phyloP scores from a whole-genome alignment of 345 rosid species.

The Eucalyptus polybractea region DNA sequence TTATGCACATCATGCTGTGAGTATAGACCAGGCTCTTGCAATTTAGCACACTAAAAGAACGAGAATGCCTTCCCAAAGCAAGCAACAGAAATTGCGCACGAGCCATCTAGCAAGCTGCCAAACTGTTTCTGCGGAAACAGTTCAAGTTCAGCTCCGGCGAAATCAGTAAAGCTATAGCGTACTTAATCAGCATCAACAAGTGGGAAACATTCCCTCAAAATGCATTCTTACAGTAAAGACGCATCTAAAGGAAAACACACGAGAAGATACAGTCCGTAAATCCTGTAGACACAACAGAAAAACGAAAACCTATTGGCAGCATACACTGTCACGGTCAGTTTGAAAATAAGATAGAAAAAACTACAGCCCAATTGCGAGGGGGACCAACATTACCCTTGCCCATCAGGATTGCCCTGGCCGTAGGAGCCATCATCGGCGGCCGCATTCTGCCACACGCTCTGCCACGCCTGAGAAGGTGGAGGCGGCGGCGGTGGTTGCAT shows the following conservation, averaged over 20 bases:
- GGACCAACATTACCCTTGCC: constrained; percentile 21
- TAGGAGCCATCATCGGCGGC: constrained; percentile 40
- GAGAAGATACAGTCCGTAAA: not conserved
- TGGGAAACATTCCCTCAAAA: not conserved
- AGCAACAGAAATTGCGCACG: not conserved
- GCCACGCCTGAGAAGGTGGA: constrained; percentile 97
- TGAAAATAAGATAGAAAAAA: not conserved
- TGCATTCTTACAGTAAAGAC: not conserved
- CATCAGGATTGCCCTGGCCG: constrained; percentile 64
- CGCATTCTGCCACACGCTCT: constrained; percentile 80
- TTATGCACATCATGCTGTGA: not conserved
- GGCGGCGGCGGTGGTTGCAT: constrained; percentile 41
- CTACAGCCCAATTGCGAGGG: not conserved
- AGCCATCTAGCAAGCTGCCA: not conserved
- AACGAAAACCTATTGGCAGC: not conserved
- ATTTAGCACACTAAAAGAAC: not conserved
- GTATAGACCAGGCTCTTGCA: not conserved
- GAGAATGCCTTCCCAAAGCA: not conserved
- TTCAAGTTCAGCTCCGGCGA: not conserved
- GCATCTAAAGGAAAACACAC: not conserved
- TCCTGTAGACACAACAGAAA: not conserved
- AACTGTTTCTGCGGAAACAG: not conserved
- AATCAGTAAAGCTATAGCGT: not conserved
- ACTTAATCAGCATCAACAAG: not conserved
- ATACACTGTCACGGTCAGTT: not conserved